A percentile compares a stretch with the other conserved stretches of the same genome.
phyloP scores from a whole-genome alignment of 2,329 filamentous ascomycete species.

The Exophiala calicioides region DNA sequence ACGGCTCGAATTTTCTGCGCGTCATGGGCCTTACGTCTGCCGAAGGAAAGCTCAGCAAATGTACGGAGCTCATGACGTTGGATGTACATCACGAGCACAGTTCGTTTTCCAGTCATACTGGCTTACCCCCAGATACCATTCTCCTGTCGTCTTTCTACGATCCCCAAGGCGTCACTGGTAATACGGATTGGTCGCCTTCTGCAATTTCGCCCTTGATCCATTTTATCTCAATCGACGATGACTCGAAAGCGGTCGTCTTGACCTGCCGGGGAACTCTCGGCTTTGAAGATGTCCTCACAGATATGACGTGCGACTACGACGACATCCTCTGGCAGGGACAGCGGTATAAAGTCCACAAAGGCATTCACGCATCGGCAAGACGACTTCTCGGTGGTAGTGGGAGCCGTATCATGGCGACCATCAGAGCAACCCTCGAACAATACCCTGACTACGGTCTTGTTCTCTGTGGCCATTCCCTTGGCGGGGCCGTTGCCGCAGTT shows the following conservation, averaged over 20 bases:
- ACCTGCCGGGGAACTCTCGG: constrained; percentile 71
- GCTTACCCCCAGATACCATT: constrained; percentile 49
- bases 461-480: constrained; percentile 68
- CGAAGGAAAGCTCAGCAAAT: constrained; percentile 33
- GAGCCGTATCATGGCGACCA: constrained; percentile 65
- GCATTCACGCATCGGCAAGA: constrained; percentile 70
- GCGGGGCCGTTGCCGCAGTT: constrained; percentile 68
- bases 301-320: constrained; percentile 74
- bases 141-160: constrained; percentile 71
- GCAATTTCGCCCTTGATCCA: constrained; percentile 68
- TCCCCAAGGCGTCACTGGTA: constrained; percentile 62
- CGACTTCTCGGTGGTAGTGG: constrained; percentile 65
- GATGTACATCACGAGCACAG: constrained; percentile 46
- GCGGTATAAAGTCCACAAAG: constrained; percentile 71
- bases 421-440: constrained; percentile 65
- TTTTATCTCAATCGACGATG: constrained; percentile 71
- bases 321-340: constrained; percentile 64
- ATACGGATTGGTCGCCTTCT: constrained; percentile 54
- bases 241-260: constrained; percentile 71
- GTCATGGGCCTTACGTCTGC: constrained; percentile 45
- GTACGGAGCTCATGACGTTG: constrained; percentile 35
- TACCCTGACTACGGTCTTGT: constrained; percentile 70
- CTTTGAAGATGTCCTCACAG: constrained; percentile 71
- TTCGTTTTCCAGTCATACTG: constrained; percentile 48
- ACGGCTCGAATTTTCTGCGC: constrained; percentile 48